Conservation (phyloP, 345 rosid genomes). For the Microcos paniculata region DNA sequence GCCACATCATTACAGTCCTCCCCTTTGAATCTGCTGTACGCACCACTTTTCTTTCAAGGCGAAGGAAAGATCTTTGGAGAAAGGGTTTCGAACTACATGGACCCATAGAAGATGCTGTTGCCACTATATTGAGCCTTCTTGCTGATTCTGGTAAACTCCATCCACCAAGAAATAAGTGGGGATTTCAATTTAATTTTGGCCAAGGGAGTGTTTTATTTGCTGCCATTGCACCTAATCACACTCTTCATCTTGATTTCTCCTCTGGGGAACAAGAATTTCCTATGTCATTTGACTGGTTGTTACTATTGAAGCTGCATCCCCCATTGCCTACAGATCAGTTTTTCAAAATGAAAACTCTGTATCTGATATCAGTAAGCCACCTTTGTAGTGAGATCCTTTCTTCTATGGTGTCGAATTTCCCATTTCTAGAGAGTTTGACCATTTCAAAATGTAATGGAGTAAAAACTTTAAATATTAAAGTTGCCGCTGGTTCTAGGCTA, state of each 20-base stretch:
- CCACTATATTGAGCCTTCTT: neutral
- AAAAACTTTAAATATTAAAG: neutral
- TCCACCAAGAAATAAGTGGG: neutral
- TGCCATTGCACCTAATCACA: neutral
- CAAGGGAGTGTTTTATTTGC: neutral
- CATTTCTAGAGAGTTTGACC: constrained; percentile 1
- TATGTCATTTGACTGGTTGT: neutral
- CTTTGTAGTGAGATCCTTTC: neutral
- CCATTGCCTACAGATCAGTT: neutral
- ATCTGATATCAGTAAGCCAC: neutral
- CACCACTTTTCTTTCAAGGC: neutral
- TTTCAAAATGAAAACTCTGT: neutral
- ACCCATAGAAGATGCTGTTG: neutral
- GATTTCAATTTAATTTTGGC: neutral
- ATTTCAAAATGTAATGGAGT: constrained; percentile 7
- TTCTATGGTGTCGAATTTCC: neutral
- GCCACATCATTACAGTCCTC: neutral
- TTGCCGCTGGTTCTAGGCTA: neutral
- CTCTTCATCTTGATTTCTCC: constrained; percentile 1
- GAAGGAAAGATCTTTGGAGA: constrained; percentile 6
- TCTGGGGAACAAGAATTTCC: neutral
- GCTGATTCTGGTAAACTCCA: neutral
- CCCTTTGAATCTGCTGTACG: neutral
- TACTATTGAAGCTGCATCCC: neutral
- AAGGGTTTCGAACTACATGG: neutral